Percentiles rank a stretch among this genome's conserved stretches.
Conservation (phyloP, 371 early-diverging fungal genomes). For the Parasitella parasitica region DNA sequence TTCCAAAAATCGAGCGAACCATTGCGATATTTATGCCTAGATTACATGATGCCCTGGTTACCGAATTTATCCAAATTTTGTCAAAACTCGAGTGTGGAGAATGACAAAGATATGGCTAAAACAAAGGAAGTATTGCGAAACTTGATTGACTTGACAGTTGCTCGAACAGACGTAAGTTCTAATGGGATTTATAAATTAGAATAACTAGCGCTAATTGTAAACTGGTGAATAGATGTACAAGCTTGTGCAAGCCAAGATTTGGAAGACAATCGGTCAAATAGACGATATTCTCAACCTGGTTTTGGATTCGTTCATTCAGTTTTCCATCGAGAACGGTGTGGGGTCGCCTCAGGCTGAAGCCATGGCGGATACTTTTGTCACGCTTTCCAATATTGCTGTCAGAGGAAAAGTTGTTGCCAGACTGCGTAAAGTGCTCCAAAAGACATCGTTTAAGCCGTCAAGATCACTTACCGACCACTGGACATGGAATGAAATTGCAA, state of each 20-base stretch:
- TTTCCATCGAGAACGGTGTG: conserved; percentile 79
- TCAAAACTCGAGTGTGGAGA: conserved; percentile 46
- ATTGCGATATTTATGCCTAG: conserved; percentile 78
- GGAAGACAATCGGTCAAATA: conserved; percentile 78
- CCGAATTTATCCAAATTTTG: conserved; percentile 72
- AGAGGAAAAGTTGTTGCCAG: conserved; percentile 81
- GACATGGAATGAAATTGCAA: conserved; percentile 87
- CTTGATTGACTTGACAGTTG: conserved; percentile 82
- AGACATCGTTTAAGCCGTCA: conserved; percentile 77
- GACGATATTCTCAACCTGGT: conserved; percentile 81
- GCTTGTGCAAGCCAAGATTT: conserved; percentile 82
- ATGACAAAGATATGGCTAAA: conserved; percentile 54
- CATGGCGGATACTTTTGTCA: conserved; percentile 84
- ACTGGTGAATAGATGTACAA: conserved; percentile 68
- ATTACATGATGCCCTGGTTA: conserved; percentile 92
- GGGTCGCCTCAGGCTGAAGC: conserved; percentile 82
- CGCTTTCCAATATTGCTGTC: conserved; percentile 80
- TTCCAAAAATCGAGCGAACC: conserved; percentile 78
- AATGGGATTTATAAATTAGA: too few relatives aligned
- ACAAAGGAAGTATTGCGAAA: conserved; percentile 74
- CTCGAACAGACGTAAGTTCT: conserved; percentile 69
- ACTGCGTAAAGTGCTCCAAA: conserved; percentile 70
- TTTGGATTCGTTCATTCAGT: conserved; percentile 79
- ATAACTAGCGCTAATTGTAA: not conserved
- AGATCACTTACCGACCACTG: conserved; percentile 76